phyloP scores from a whole-genome alignment of 345 rosid genomes.

The Syzygium aromaticum region DNA sequence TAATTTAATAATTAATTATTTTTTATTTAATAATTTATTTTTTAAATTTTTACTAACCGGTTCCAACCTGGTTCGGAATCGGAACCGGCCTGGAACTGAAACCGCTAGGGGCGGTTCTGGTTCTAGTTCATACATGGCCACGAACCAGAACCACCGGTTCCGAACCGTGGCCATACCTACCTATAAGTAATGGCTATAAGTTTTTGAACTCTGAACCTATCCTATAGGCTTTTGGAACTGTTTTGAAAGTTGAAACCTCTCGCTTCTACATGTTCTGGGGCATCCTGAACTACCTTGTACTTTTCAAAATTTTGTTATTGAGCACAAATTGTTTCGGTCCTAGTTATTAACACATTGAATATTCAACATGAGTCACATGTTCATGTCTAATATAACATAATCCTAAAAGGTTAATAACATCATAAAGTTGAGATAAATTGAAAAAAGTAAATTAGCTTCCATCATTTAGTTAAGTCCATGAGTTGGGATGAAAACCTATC shows the following conservation, averaged over 20 bases:
- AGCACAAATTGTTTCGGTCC: neutral
- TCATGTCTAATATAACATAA: neutral
- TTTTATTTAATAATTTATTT: no score
- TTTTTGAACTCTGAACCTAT: no score
- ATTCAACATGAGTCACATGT: neutral
- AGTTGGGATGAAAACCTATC: neutral
- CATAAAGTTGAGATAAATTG: neutral
- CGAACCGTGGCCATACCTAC: no score
- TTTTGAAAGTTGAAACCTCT: neutral
- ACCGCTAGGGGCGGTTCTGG: no score
- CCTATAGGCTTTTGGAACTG: neutral
- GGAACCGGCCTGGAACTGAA: no score
- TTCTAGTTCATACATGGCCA: no score
- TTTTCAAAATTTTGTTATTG: no score
- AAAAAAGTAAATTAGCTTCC: neutral
- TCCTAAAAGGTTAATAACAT: neutral
- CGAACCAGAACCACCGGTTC: no score
- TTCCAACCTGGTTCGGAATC: no score
- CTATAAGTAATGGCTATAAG: neutral
- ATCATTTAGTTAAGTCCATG: neutral
- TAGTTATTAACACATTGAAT: neutral
- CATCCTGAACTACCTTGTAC: neutral
- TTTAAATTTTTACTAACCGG: no score
- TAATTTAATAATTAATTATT: no score
- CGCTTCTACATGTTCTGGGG: neutral